Percentiles rank a stretch among this genome's conserved stretches.
These are phyloP conservation scores for Phytopythium sindhum DNA, from an alignment of 352 stramenopile species.

Conservation along the genomic window DNA sequence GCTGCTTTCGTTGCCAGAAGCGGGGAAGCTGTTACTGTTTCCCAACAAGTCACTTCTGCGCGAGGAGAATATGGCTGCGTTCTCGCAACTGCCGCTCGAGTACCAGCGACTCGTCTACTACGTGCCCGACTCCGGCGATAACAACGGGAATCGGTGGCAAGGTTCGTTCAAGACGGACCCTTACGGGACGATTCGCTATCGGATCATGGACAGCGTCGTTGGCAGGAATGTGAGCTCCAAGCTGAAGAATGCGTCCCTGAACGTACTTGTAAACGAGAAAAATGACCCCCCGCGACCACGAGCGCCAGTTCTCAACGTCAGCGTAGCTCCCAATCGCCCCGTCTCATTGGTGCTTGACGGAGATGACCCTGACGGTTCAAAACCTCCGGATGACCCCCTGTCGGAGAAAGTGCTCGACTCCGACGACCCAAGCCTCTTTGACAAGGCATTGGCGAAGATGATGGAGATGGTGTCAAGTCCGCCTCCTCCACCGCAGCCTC, in stretches of 20 bases:
- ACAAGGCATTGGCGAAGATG: neutral
- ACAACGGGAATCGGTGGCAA: conserved; percentile 23
- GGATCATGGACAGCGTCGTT: conserved; percentile 27
- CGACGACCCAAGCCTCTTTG: neutral
- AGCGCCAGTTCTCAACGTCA: conserved; percentile 17
- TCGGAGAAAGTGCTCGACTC: neutral
- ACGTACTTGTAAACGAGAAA: conserved; percentile 53
- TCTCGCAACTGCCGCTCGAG: conserved; percentile 38
- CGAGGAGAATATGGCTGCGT: conserved; percentile 29
- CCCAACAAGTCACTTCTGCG: conserved; percentile 44
- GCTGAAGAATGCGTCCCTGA: conserved; percentile 22
- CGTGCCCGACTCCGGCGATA: conserved; percentile 32
- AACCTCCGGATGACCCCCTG: neutral
- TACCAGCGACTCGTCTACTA: conserved; percentile 56
- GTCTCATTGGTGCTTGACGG: conserved; percentile 35
- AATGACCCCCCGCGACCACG: conserved; percentile 38
- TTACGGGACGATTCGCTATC: conserved; percentile 33
- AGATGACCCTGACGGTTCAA: conserved; percentile 31
- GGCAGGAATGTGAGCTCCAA: conserved; percentile 27
- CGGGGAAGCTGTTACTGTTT: conserved; percentile 48
- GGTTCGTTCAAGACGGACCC: conserved; percentile 8
- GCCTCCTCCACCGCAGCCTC: neutral
- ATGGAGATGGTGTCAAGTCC: neutral
- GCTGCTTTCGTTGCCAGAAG: conserved; percentile 37
- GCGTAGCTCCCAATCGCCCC: conserved; percentile 15